phyloP scores from a whole-genome alignment of 2,329 filamentous ascomycete species.

The Phyllosticta ampelicida region DNA sequence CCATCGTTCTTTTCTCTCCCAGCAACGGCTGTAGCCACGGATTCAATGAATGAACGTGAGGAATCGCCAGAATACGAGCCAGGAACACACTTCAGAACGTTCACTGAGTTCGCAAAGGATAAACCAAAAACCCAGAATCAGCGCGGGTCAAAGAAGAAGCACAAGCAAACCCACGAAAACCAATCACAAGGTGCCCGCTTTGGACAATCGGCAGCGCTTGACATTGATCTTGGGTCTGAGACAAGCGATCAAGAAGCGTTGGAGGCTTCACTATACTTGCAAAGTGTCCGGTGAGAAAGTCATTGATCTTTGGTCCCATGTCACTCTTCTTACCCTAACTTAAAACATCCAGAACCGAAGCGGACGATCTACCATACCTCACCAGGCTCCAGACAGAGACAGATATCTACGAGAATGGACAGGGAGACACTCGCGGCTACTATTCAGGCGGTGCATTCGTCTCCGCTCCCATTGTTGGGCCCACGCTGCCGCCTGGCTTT shows the following conservation, averaged over 20 bases:
- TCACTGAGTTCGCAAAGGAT: neutral
- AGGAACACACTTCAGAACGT: neutral
- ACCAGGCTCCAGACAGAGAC: conserved; percentile 29
- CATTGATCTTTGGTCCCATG: neutral
- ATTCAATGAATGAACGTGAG: neutral
- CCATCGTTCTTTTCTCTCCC: neutral
- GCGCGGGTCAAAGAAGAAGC: neutral
- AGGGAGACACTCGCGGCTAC: conserved; percentile 49
- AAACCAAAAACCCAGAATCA: neutral
- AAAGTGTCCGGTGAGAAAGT: neutral
- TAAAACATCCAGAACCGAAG: conserved; percentile 52
- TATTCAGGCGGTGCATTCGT: conserved; percentile 74
- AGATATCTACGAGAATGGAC: conserved; percentile 38
- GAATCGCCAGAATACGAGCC: neutral
- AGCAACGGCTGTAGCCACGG: neutral
- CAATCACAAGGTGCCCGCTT: neutral
- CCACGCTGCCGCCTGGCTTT: conserved; percentile 8
- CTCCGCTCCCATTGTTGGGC: conserved; percentile 41
- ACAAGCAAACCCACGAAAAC: neutral
- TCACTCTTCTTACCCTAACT: neutral
- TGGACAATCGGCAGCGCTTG: neutral
- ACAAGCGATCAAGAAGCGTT: neutral
- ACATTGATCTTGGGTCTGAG: neutral
- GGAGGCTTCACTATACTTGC: neutral
- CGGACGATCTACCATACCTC: conserved; percentile 60